Evolutionary conservation across 768 basidiomycete species (phyloP).

Genomic region (Hypholoma fasciculare): DNA sequence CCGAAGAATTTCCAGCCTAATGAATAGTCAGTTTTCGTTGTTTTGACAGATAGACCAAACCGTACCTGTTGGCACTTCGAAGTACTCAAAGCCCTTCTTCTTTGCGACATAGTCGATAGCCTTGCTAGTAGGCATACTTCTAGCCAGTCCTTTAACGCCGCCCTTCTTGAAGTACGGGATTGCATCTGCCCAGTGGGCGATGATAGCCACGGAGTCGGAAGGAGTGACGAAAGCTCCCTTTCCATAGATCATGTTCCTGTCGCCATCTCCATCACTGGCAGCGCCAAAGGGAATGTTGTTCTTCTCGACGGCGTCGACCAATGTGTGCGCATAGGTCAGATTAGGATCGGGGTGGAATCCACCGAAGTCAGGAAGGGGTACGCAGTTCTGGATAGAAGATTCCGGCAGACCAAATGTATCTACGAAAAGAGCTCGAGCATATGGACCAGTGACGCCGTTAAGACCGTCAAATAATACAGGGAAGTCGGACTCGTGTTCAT

Average conservation of each 20-base stretch:
- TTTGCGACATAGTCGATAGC: constrained; percentile 96
- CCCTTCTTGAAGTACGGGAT: constrained; percentile 92
- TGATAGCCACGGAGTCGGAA: constrained; percentile 96
- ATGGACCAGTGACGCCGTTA: constrained; percentile 96
- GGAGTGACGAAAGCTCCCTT: constrained; percentile 98
- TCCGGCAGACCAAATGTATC: constrained; percentile 78
- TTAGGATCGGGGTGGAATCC: constrained; percentile 99
- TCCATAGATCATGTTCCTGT: constrained; percentile 99
- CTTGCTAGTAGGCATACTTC: constrained; percentile 97
- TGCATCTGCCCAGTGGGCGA: constrained; percentile 92
- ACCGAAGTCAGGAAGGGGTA: constrained; percentile 93
- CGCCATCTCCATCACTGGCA: constrained; percentile 96
- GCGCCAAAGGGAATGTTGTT: constrained; percentile 90
- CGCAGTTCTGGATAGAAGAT: constrained; percentile 85
- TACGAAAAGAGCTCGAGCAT: constrained; percentile 87
- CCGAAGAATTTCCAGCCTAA: constrained; percentile 99
- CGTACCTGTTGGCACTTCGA: constrained; percentile 95
- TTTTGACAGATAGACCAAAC: not conserved
- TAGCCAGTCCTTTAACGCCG: constrained; percentile 93
- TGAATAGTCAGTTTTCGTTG: not conserved
- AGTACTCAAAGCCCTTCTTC: constrained; percentile 89
- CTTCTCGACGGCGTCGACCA: constrained; percentile 91
- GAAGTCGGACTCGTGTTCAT: constrained; percentile 64
- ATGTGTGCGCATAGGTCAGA: constrained; percentile 92
- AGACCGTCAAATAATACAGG: constrained; percentile 94